Evolutionary conservation across 768 basidiomycete species (phyloP).

Genomic region (Tylopilus vinaceipallidus): DNA sequence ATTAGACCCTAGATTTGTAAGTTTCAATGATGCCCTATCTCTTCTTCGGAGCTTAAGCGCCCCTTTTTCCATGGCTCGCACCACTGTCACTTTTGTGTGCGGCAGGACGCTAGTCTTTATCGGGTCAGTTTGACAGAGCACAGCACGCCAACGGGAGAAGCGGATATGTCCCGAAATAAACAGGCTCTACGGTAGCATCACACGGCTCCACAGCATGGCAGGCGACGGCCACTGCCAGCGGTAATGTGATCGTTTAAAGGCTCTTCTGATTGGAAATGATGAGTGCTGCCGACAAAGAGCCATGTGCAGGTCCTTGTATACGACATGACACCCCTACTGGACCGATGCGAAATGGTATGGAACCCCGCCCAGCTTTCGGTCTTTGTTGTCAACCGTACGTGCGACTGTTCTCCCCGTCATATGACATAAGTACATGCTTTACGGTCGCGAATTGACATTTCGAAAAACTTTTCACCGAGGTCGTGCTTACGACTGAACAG

Average conservation of each 20-base stretch:
- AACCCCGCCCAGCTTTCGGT: conserved; percentile 2
- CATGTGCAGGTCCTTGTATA: background rate
- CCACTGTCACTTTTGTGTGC: conserved; percentile 4
- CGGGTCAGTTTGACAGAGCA: conserved; percentile 7
- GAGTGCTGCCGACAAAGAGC: conserved; percentile 6
- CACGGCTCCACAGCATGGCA: conserved; percentile 23
- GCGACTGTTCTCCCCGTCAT: background rate
- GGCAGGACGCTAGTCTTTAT: conserved; percentile 9
- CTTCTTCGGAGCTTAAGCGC: conserved; percentile 33
- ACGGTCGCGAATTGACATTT: background rate
- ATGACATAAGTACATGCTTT: background rate
- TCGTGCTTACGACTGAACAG: background rate
- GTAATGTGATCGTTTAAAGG: conserved; percentile 1
- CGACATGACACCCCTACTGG: background rate
- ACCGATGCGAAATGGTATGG: background rate
- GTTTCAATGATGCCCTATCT: conserved; percentile 17
- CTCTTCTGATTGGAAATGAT: background rate
- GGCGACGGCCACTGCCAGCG: background rate
- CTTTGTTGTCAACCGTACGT: conserved; percentile 4
- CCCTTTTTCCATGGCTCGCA: conserved; percentile 23
- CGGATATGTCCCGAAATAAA: conserved; percentile 12
- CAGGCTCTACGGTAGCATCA: conserved; percentile 8
- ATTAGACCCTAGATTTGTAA: conserved; percentile 22
- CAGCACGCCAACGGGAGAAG: conserved; percentile 23
- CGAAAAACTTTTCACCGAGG: background rate